phyloP scores from a whole-genome alignment of 1,284 basidiomycete species.

The Ustilago crameri region DNA sequence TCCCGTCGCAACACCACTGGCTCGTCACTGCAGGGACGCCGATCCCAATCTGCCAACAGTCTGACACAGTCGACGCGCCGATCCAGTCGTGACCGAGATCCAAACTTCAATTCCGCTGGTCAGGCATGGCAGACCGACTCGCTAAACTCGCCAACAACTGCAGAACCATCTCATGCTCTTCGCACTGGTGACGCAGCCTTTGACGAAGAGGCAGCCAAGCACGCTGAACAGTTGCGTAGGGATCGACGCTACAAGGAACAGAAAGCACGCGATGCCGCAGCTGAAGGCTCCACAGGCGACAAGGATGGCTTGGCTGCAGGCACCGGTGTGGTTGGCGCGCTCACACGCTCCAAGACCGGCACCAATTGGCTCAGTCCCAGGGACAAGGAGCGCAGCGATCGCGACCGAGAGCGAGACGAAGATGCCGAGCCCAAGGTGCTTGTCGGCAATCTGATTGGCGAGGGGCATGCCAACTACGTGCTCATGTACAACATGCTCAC shows the following conservation, averaged over 20 bases:
- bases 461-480: constrained; percentile 97
- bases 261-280: constrained; percentile 38
- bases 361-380: constrained; percentile 32
- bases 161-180: constrained; percentile 40
- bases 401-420: constrained; percentile 33
- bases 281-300: constrained; percentile 27
- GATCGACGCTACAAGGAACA: constrained; percentile 61
- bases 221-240: constrained; percentile 60
- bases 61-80: constrained; percentile 23
- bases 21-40: constrained; percentile 38
- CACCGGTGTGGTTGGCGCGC: constrained; percentile 28
- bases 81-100: constrained; percentile 46
- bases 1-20: constrained; percentile 56
- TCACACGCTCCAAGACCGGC: constrained; percentile 44
- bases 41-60: constrained; percentile 37
- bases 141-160: constrained; percentile 36
- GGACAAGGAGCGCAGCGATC: constrained; percentile 31
- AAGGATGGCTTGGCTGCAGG: constrained; percentile 12
- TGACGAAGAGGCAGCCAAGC: constrained; percentile 64
- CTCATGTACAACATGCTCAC: constrained; percentile 99
- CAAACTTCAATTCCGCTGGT: constrained; percentile 17
- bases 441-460: constrained; percentile 94
- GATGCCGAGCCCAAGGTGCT: constrained; percentile 72
- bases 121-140: constrained; percentile 28
- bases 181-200: constrained; percentile 62